Evolutionary conservation across 805 yeast species (phyloP).

Genomic region (Vanderwaltozyma yarrowii): DNA sequence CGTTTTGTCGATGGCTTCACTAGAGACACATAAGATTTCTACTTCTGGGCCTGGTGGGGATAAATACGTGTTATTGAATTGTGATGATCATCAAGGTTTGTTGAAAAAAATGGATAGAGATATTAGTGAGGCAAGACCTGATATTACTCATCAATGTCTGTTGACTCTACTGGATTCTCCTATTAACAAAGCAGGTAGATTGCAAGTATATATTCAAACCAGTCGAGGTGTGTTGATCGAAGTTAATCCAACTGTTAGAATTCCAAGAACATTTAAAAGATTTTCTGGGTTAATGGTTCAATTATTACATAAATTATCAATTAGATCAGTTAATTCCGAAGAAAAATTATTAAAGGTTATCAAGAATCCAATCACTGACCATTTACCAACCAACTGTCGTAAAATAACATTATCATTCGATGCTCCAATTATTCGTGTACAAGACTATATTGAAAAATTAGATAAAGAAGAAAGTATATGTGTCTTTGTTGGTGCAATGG

Average conservation of each 20-base stretch:
- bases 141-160: conserved; percentile 95
- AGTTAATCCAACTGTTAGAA: conserved; percentile 92
- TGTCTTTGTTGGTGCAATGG: conserved; percentile 99
- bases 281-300: conserved; percentile 98
- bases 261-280: conserved; percentile 96
- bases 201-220: conserved; percentile 94
- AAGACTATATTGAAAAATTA: conserved; percentile 70
- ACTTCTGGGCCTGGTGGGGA: conserved; percentile 75
- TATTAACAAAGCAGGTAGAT: conserved; percentile 90
- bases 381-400: conserved; percentile 90
- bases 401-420: conserved; percentile 88
- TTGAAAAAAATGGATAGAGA: conserved; percentile 94
- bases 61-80: conserved; percentile 84
- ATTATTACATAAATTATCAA: conserved; percentile 80
- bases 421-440: conserved; percentile 78
- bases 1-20: conserved; percentile 90
- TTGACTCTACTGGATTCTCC: conserved; percentile 94
- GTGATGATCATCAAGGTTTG: conserved; percentile 97
- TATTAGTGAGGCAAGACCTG: conserved; percentile 98
- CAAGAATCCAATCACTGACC: conserved; percentile 95
- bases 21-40: conserved; percentile 87
- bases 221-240: conserved; percentile 91
- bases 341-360: conserved; percentile 89
- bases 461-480: conserved; percentile 90
- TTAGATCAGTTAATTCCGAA: conserved; percentile 90